Base-by-base conservation (phyloP, 2,329 filamentous ascomycete genomes). In the Colletotrichum orbiculare region DNA sequence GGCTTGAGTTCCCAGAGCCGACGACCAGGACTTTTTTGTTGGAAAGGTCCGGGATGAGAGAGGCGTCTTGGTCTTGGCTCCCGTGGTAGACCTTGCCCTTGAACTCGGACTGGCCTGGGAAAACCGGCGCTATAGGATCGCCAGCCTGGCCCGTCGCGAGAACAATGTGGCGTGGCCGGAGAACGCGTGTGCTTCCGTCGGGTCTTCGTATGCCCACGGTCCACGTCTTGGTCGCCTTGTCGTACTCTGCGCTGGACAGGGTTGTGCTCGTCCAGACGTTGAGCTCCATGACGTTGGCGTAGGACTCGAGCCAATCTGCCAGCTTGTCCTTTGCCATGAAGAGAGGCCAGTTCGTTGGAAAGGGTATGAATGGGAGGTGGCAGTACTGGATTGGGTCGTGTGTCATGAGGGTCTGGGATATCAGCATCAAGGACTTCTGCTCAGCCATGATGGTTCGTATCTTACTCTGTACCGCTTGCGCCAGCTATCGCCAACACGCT, bases 291-390 rank as follows among this genome's bases (percentile, higher is more conserved):
- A 87, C 75, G 6, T 79, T 83, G 1, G 84, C 89, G 68, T 92
- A 92, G 0, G 83, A 78, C 68, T 91, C 89, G 66, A 92, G 88
- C 76, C 87, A 92, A 47, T 91, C 87, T 1, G 82, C 90, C 0
- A 91, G 78, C 71, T 92, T 92, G 73, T 92, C 89, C 71, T 91
- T 92, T 6, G 89, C 88, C 0, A 89, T 91, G 73, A 90, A 92
- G 13, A 90, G 78, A 4, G 89, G 89, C 89, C 89, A 92, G 56
- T 83, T 82, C 0, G 82, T 71, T 0, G 89, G 90, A 71, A 91
- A 92, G 0, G 78, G 77, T 4, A 92, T 69, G 72, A 90, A 92
- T 0, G 89, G 87, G 78, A 91, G 77, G 70, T 88, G 85, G 58
- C 85, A 83, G 62, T 82, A 85, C 79, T 81, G 89, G 2, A 91